Conservation (phyloP, 2,329 filamentous ascomycete genomes). For the Chlorencoelia australis region DNA sequence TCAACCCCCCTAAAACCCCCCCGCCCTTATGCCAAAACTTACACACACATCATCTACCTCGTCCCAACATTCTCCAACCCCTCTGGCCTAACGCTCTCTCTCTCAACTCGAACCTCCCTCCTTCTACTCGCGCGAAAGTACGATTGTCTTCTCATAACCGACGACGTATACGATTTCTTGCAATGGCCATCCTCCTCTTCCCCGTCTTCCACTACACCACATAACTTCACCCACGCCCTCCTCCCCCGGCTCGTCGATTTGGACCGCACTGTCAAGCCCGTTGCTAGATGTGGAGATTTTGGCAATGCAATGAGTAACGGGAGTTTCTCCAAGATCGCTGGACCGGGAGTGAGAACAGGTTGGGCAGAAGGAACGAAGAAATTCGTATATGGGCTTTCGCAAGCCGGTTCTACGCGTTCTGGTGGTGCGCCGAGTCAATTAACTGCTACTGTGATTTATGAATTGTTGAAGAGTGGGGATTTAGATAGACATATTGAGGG, state of each 20-base stretch:
- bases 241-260: constrained; percentile 71
- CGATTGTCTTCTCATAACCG: constrained; percentile 73
- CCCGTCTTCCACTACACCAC: constrained; percentile 3
- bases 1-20: constrained; percentile 13
- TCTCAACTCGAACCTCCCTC: constrained; percentile 54
- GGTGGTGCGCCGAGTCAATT: constrained; percentile 49
- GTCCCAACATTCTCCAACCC: constrained; percentile 89
- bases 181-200: constrained; percentile 52
- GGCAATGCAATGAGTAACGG: constrained; percentile 80
- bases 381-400: constrained; percentile 42
- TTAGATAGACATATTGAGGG: constrained; percentile 36
- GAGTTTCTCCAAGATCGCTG: constrained; percentile 80
- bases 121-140: constrained; percentile 67
- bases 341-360: constrained; percentile 74
- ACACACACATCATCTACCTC: constrained; percentile 78
- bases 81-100: constrained; percentile 70
- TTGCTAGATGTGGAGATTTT: constrained; percentile 47
- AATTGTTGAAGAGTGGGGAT: constrained; percentile 36
- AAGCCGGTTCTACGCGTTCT: constrained; percentile 43
- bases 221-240: constrained; percentile 14
- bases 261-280: constrained; percentile 56
- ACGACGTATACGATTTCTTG: constrained; percentile 92
- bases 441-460: constrained; percentile 40
- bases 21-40: constrained; percentile 61
- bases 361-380: constrained; percentile 69